phyloP scores from a whole-genome alignment of 139 green algal genomes.

The Edaphochlamys debaryana region DNA sequence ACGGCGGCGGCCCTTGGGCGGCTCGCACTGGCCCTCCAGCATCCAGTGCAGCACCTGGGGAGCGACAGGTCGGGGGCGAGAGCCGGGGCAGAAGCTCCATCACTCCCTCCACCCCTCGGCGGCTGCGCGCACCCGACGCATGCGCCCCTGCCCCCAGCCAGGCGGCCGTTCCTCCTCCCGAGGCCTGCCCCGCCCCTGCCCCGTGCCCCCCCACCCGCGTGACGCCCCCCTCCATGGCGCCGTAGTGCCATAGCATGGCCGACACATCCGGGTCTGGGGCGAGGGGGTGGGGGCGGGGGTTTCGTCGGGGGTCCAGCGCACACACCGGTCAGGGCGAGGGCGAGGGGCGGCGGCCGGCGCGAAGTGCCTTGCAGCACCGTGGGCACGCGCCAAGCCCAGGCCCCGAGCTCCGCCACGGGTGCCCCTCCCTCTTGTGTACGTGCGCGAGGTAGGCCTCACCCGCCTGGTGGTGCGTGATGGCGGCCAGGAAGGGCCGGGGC shows the following conservation, averaged over 20 bases:
- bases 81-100: background rate
- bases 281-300: too few species aligned
- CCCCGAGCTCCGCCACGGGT: too few species aligned
- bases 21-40: conserved; percentile 5
- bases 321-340: too few species aligned
- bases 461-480: conserved; percentile 40
- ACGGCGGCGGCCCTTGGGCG: background rate
- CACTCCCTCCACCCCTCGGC: too few species aligned
- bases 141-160: too few species aligned
- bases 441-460: too few species aligned
- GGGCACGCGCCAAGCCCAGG: too few species aligned
- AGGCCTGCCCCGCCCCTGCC: background rate
- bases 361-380: too few species aligned
- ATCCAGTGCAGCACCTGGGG: conserved; percentile 39
- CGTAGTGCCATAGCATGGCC: conserved; percentile 53
- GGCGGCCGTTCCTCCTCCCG: background rate
- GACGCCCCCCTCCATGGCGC: conserved; percentile 51
- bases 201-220: conserved; percentile 24
- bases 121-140: too few species aligned
- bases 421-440: too few species aligned
- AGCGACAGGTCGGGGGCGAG: background rate
- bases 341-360: too few species aligned
- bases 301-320: too few species aligned
- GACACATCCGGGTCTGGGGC: conserved; percentile 40
- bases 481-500: conserved; percentile 30